Conservation (phyloP, 2,329 filamentous ascomycete species). For the Ciborinia camelliae region DNA sequence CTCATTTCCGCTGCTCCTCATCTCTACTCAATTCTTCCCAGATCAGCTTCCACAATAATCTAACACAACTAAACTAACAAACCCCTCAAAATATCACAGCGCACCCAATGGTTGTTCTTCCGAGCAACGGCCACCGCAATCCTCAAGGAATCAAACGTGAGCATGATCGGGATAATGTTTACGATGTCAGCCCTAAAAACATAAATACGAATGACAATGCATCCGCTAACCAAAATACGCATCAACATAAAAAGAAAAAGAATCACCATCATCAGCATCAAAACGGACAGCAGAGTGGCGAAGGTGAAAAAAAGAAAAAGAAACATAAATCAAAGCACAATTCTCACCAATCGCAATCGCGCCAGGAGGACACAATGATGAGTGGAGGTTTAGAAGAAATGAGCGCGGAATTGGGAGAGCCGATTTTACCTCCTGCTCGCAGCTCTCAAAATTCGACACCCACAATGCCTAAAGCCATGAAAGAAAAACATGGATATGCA, state of each 20-base stretch:
- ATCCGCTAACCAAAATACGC: background rate
- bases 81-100: background rate
- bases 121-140: background rate
- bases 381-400: background rate
- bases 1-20: background rate
- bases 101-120: constrained; percentile 1
- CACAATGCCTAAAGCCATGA: background rate
- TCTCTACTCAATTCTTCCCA: background rate
- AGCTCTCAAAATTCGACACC: background rate
- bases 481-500: background rate
- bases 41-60: background rate
- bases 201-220: background rate
- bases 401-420: constrained; percentile 3
- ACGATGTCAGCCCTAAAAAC: background rate
- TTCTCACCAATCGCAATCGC: background rate
- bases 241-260: background rate
- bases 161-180: constrained; percentile 5
- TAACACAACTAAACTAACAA: background rate
- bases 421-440: background rate
- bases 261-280: background rate
- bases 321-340: constrained; percentile 1
- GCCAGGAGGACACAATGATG: background rate
- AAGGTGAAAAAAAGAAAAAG: background rate
- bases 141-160: background rate
- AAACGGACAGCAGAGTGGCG: background rate